These are phyloP conservation scores for Amanita phalloides DNA, from an alignment of 768 basidiomycete species.

Conservation along the genomic window DNA sequence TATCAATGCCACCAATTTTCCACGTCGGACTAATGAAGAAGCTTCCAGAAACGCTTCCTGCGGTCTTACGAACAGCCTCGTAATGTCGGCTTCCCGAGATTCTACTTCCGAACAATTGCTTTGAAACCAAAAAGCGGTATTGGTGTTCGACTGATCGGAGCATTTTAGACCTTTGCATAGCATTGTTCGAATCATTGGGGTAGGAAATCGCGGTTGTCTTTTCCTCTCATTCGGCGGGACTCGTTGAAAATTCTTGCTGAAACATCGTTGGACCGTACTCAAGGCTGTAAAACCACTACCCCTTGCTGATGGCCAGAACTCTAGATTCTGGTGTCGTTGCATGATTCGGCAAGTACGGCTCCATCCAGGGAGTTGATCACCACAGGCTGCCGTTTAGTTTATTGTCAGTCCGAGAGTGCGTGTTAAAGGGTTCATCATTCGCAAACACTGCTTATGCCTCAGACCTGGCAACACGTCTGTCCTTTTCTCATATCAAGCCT, in stretches of 20 bases:
- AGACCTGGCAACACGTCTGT: no score
- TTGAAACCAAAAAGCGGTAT: conserved; percentile 29
- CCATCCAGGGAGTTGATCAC: conserved; percentile 11
- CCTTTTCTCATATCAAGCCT: no score
- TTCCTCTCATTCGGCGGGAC: no score
- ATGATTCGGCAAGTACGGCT: conserved; percentile 4
- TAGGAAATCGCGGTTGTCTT: background rate
- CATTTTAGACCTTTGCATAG: conserved; percentile 21
- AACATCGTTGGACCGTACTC: no score
- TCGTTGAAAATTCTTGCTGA: no score
- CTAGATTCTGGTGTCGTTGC: conserved; percentile 7
- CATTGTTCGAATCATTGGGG: background rate
- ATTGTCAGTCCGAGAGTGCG: background rate
- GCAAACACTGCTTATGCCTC: no score
- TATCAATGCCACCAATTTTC: conserved; percentile 27
- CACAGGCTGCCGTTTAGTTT: background rate
- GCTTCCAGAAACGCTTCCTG: background rate
- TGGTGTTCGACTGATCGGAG: conserved; percentile 28
- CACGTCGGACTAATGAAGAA: background rate
- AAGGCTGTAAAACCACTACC: background rate
- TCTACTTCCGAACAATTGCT: conserved; percentile 16
- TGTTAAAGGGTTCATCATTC: no score
- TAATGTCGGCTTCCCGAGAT: conserved; percentile 29
- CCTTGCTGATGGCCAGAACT: background rate
- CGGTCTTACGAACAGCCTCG: background rate